Evolutionary conservation across 139 green algal species (phyloP).

Genomic region (Chlorella sp.): DNA sequence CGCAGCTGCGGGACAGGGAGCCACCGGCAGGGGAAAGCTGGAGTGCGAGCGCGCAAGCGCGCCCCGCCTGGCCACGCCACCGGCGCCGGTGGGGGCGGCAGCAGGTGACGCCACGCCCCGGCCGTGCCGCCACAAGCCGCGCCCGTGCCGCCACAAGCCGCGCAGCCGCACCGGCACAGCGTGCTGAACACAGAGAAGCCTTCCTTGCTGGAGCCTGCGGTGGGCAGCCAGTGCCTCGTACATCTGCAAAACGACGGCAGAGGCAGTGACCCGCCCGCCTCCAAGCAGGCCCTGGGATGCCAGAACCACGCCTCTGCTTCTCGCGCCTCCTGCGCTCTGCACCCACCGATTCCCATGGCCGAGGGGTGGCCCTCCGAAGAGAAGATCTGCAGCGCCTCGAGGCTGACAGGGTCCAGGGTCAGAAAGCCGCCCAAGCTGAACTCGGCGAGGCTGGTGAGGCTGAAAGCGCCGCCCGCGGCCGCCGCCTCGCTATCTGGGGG

Average conservation of each 20-base stretch:
- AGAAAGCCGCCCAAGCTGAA: constrained; percentile 52
- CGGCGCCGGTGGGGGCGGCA: too few relatives aligned
- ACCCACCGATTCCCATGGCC: constrained; percentile 82
- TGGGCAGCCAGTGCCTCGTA: background rate
- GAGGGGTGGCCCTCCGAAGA: constrained; percentile 78
- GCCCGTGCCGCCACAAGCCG: too few relatives aligned
- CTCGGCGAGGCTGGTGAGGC: constrained; percentile 31
- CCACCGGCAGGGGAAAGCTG: too few relatives aligned
- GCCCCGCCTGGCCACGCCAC: too few relatives aligned
- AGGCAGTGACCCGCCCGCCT: background rate
- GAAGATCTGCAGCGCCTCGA: constrained; percentile 75
- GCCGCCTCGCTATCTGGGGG: background rate
- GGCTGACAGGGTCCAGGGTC: constrained; percentile 54
- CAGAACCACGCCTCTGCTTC: background rate
- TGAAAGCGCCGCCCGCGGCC: background rate
- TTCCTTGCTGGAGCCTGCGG: constrained; percentile 69
- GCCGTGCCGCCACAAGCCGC: too few relatives aligned
- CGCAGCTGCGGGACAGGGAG: constrained; percentile 70
- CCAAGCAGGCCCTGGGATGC: background rate
- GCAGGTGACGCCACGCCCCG: too few relatives aligned
- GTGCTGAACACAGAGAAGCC: constrained; percentile 85
- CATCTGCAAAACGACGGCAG: too few relatives aligned
- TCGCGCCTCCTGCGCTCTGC: background rate
- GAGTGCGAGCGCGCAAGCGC: too few relatives aligned
- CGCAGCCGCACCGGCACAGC: too few relatives aligned